Evolutionary conservation across 345 rosid species (phyloP), one percentile per base, ranked within the genome.

Genomic region (Schrenkiella parvula): DNA sequence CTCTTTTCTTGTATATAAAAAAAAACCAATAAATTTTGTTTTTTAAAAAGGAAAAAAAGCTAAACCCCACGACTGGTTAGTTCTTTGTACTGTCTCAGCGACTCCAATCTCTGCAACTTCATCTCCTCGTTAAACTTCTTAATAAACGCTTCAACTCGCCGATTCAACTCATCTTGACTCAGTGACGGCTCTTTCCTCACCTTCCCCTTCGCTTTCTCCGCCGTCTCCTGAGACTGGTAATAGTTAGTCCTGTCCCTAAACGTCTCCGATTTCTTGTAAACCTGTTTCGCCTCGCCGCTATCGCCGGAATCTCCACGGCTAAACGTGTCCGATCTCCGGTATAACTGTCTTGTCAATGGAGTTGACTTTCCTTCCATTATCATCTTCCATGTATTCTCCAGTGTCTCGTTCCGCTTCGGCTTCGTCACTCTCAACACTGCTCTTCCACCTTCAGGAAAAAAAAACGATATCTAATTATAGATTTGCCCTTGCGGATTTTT

Each of bases 161-260:
- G 83, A 76, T 92, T 92, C 85, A 92, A 80, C 84, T 92, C 98
- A 61, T 92, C 98, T 73, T 87, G 89, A 80, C 88, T 64, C 84
- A 83, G 75, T 14, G 96, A 92, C 74, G 86, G 82, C 50, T 83
- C 92, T 59, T 79, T 85, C 63, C 78, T 81, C 64, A 87, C 54
- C 84, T 55, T 55, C 42, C 15, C 28, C 18, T 57, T 55, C 11
- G 25, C 37, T 37, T 6, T 28, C 35, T 1, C 9, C 76, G 64
- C 73, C 10, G 39, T 18, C 34, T 74, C 79, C 22, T 82, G 52
- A 41, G 35, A 28, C 78, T 76, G 80, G 43, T 73, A 50, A 11
- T 75, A 77, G 35, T 84, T 88, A 14, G 92, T 86, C 75, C 89
- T 76, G 82, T 88, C 96, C 62, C 66, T 79, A 72, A 88, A 88